A percentile compares a stretch with the other conserved stretches of the same genome.
Conservation (phyloP, 495 filamentous ascomycete genomes). For the Neurospora hispaniola region DNA sequence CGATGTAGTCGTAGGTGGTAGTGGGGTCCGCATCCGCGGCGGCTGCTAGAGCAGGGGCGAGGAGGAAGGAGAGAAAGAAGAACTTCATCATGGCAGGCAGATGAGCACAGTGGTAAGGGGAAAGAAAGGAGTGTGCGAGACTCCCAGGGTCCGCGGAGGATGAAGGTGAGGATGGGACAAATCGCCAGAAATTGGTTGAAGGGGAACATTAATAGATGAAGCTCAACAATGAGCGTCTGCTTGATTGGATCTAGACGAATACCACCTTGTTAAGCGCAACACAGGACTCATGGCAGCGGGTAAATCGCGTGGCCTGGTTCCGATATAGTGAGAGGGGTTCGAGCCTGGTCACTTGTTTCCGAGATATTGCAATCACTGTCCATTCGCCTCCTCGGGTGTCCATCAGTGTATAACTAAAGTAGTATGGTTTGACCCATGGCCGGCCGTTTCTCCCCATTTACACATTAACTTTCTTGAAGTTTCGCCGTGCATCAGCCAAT, state of each 20-base stretch:
- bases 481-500: not conserved
- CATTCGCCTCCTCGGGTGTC: not conserved
- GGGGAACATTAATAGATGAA: not conserved
- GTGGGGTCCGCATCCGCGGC: conserved; percentile 4
- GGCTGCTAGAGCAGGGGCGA: conserved; percentile 13
- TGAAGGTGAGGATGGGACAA: not conserved
- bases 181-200: not conserved
- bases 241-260: not conserved
- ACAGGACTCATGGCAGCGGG: not conserved
- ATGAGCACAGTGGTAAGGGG: not conserved
- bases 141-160: too few species aligned
- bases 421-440: not conserved
- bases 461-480: not conserved
- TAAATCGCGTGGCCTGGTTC: not conserved
- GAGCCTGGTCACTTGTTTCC: not conserved
- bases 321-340: not conserved
- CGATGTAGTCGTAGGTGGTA: conserved; percentile 49
- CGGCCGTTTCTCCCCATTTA: not conserved
- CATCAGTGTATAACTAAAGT: not conserved
- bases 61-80: conserved; percentile 19
- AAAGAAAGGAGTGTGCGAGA: not conserved
- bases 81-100: conserved; percentile 14
- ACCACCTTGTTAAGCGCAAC: not conserved
- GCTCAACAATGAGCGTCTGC: not conserved
- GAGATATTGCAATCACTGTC: not conserved